A percentile compares a stretch with the other conserved stretches of the same genome.
Conservation (phyloP, 768 basidiomycete species). For the Tricholoma bakamatsutake region DNA sequence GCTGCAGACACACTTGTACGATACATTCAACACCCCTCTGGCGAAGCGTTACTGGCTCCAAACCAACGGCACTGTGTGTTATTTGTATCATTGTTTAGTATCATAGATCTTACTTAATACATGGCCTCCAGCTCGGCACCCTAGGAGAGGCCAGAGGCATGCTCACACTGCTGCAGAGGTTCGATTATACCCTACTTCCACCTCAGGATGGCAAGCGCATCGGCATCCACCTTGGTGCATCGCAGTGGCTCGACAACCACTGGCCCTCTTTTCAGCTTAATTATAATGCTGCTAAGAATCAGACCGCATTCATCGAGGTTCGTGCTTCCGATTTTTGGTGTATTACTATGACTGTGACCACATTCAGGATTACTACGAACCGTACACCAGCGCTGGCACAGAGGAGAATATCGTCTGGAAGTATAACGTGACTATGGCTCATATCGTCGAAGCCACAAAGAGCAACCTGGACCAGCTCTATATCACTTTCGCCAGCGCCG, state of each 20-base stretch:
- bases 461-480: constrained; percentile 36
- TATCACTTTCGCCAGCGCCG: constrained; percentile 43
- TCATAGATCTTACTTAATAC: neutral
- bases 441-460: constrained; percentile 36
- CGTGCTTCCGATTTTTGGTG: neutral
- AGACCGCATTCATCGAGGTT: constrained; percentile 41
- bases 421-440: constrained; percentile 33
- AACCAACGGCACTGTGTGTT: constrained; percentile 32
- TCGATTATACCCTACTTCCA: constrained; percentile 36
- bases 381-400: constrained; percentile 26
- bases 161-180: constrained; percentile 45
- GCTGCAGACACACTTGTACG: constrained; percentile 36
- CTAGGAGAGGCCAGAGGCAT: constrained; percentile 48
- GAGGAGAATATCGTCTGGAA: constrained; percentile 37
- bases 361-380: constrained; percentile 36
- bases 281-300: constrained; percentile 32
- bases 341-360: neutral
- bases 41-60: constrained; percentile 44
- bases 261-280: constrained; percentile 34
- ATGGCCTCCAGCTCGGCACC: constrained; percentile 32
- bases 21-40: constrained; percentile 30
- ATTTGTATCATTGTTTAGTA: neutral
- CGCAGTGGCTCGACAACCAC: constrained; percentile 44
- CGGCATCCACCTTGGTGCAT: constrained; percentile 38
- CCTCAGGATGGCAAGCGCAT: constrained; percentile 30